A percentile compares a stretch with the other conserved stretches of the same genome.
Conservation (phyloP, 1,284 basidiomycete genomes). For the Puccinia novopanici region DNA sequence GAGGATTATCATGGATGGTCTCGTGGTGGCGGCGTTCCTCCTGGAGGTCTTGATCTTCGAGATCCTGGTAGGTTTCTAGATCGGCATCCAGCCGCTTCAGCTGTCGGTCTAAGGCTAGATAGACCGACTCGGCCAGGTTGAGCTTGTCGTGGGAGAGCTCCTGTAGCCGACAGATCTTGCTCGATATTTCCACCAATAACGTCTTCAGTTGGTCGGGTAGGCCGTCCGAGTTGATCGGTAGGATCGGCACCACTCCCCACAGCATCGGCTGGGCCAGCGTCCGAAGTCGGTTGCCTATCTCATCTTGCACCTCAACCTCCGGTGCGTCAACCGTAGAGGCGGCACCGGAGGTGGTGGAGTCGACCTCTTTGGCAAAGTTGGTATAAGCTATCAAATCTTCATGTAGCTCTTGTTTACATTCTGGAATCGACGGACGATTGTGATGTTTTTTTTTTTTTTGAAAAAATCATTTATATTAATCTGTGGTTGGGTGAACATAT, state of each 20-base stretch:
- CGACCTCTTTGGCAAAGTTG: slow-evolving; percentile 19
- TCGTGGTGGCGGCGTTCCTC: background rate
- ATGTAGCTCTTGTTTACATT: slow-evolving; percentile 45
- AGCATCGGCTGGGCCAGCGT: slow-evolving; percentile 25
- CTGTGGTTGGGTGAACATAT: background rate
- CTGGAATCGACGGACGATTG: background rate
- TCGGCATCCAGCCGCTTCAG: slow-evolving; percentile 40
- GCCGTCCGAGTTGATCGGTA: background rate
- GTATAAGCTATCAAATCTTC: slow-evolving; percentile 41
- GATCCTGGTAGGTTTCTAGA: slow-evolving; percentile 39
- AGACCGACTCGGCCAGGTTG: slow-evolving; percentile 40
- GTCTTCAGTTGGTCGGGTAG: slow-evolving; percentile 21
- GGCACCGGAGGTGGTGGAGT: background rate
- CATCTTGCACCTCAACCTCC: background rate
- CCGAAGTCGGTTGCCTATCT: slow-evolving; percentile 14
- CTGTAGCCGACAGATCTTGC: slow-evolving; percentile 11
- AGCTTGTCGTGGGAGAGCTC: slow-evolving; percentile 42
- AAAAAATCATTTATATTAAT: background rate
- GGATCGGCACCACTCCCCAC: slow-evolving; percentile 25
- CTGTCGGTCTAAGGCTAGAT: slow-evolving; percentile 36
- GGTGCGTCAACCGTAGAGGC: background rate
- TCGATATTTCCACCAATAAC: slow-evolving; percentile 30
- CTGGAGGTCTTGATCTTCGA: slow-evolving; percentile 35
- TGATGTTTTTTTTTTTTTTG: background rate
- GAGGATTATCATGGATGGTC: background rate